Base-by-base conservation (phyloP, 345 rosid species). In the Camelina hispida region DNA sequence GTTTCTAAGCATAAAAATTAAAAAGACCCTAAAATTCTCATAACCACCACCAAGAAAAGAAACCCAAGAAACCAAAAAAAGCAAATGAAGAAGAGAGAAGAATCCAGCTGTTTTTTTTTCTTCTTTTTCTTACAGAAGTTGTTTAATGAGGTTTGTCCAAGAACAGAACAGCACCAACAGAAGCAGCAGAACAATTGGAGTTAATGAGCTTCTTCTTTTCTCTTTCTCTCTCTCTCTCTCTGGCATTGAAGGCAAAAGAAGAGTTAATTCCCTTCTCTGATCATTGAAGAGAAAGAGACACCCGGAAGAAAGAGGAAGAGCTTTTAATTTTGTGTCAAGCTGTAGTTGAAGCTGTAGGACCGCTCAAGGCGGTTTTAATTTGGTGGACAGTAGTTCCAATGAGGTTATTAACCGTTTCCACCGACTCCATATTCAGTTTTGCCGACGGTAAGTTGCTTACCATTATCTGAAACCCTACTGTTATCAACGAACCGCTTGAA, bases 391-490 rank as follows among this genome's bases (percentile, higher is more conserved):
- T 95, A 40, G 88, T 85, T 79, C 91, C 71, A 61, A 95, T 90
- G 40, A 95, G 88, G 87, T 86, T 88, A 80, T 95, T 92, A 63
- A 95, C 93, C 16, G 97, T 95, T 40, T 85, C 84, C 72, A 95
- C 99, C 5, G 99, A 95, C 83, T 95, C 99, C 87, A 92, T 59
- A 82, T 89, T 95, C 65, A 95, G 88, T 78, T 86, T 95, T 0
- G 97, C 93, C 1, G 97, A 85, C 44, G 97, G 99, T 79, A 87
- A 69, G 83, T 85, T 90, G 84, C 91, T 90, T 25, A 95, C 96
- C 73, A 90, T 82, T 76, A 95, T 95, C 84, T 95, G 99, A 78
- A 95, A 95, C 0, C 96, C 95, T 59, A 95, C 97, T 1, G 99
- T 87, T 16, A 95, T 84, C 71, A 95, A 81, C 6, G 97, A 90